A percentile compares a stretch with the other conserved stretches of the same genome.
These are phyloP conservation scores for Mikania micrantha DNA, from an alignment of 129 eudicot species.

Conservation along the genomic window DNA sequence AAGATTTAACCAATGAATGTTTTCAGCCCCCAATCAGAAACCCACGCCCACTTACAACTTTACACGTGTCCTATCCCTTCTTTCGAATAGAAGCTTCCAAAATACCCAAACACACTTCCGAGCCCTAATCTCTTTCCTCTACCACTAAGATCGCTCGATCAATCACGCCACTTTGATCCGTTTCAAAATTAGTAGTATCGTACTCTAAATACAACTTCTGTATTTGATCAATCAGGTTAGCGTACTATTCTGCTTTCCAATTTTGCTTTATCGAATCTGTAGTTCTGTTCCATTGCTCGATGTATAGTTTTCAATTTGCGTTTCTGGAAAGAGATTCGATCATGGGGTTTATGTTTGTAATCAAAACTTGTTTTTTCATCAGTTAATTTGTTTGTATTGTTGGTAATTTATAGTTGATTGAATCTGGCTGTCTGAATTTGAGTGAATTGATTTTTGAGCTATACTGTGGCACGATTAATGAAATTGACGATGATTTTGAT, in stretches of 20 bases:
- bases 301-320: conserved; percentile 2
- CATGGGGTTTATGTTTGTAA: background rate
- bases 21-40: background rate
- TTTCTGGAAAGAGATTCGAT: conserved; percentile 15
- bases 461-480: background rate
- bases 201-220: conserved; percentile 10
- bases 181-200: background rate
- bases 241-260: background rate
- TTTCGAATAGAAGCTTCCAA: background rate
- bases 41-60: background rate
- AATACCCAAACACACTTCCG: background rate
- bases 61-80: background rate
- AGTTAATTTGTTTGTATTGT: background rate
- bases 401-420: background rate
- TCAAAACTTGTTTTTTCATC: background rate
- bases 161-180: conserved; percentile 9
- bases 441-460: background rate
- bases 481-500: conserved; percentile 1
- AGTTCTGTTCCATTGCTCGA: conserved; percentile 3
- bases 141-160: conserved; percentile 14
- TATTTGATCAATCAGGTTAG: conserved; percentile 18
- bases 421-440: conserved; percentile 7
- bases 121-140: background rate
- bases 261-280: background rate
- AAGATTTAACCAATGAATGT: background rate